Evolutionary conservation across 805 yeast species (phyloP), one percentile per base, ranked within the genome.

Genomic region (Candida michaelii): DNA sequence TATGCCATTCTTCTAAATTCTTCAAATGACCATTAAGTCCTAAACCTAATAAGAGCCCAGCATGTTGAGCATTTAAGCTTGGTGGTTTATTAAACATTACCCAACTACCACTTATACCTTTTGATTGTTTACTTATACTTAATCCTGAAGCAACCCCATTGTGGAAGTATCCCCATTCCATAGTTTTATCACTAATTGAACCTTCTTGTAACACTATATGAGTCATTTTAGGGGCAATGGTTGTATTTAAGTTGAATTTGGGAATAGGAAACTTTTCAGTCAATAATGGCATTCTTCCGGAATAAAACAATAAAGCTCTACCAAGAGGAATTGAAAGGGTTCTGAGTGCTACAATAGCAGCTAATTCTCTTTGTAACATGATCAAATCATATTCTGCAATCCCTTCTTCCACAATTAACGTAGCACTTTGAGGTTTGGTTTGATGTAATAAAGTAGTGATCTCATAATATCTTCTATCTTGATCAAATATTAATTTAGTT

Each of bases 1-100:
- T 85, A 58, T 90, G 97, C 97, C 98, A 93, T 60, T 93, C 97
- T 55, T 91, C 98, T 18, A 93, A 65, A 31, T 74, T 73, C 43
- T 77, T 80, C 53, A 93, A 65, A 58, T 90, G 96, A 0, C 98
- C 98, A 62, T 88, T 88, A 23, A 93, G 66, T 0, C 99, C 99
- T 18, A 93, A 68, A 0, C 97, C 99, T 14, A 89, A 64, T n/a
- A 93, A 63, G 52, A 93, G 89, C 0, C 99, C 99, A 16, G 97
- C 97, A 67, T 90, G 97, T 47, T 87, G 90, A 0, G 96, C 77
- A 51, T 79, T 81, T 24, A 85, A 59, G 4, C 66, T 73, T 1
- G 76, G 74, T 0, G 96, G 96, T 51, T 82, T 84, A 52, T 88
- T 88, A 58, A 86, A 89, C 1, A 85, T 84, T 27, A 91, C 85